phyloP scores from a whole-genome alignment of 768 basidiomycete genomes.

The Inosperma sp. region DNA sequence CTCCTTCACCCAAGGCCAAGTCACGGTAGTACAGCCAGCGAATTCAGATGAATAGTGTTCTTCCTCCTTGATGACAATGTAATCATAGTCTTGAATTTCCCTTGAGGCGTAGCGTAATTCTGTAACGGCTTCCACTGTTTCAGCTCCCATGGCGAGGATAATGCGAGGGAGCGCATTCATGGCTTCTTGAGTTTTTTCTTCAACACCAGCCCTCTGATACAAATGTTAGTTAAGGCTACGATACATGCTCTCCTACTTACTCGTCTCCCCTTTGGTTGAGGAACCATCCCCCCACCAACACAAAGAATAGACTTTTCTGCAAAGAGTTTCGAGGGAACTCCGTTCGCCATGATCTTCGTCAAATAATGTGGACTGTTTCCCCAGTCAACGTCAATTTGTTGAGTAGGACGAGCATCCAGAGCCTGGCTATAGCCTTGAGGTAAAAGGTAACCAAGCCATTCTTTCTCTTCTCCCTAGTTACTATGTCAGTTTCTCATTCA shows the following conservation, averaged over 20 bases:
- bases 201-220: constrained; percentile 22
- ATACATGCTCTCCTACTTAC: constrained; percentile 19
- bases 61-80: constrained; percentile 56
- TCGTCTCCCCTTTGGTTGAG: constrained; percentile 39
- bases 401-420: constrained; percentile 35
- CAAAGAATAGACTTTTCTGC: constrained; percentile 52
- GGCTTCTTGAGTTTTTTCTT: constrained; percentile 36
- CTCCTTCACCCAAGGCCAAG: constrained; percentile 73
- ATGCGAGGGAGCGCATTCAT: constrained; percentile 56
- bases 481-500: neutral
- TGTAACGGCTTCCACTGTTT: constrained; percentile 58
- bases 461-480: constrained; percentile 35
- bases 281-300: constrained; percentile 53
- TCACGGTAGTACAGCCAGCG: constrained; percentile 36
- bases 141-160: constrained; percentile 74
- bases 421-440: constrained; percentile 52
- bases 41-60: constrained; percentile 28
- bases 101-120: constrained; percentile 41
- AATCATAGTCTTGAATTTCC: constrained; percentile 45
- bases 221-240: constrained; percentile 8
- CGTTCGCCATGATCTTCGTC: constrained; percentile 53
- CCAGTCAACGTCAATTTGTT: constrained; percentile 48
- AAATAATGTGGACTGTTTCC: constrained; percentile 48
- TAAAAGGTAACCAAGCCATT: constrained; percentile 62
- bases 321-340: constrained; percentile 56